phyloP scores from a whole-genome alignment of 2,329 filamentous ascomycete genomes.

The Epichloe typhina region DNA sequence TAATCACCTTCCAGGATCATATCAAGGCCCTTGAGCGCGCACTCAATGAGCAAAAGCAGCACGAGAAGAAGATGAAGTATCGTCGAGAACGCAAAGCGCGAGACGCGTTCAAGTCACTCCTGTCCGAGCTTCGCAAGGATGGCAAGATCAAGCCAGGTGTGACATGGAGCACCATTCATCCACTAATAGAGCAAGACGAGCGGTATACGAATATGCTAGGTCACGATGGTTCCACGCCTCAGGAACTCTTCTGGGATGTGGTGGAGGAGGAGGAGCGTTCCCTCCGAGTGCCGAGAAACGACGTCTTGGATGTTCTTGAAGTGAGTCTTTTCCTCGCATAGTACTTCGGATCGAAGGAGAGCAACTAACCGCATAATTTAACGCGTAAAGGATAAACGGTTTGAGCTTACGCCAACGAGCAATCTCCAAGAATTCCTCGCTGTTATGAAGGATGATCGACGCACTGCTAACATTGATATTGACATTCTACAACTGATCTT shows the following conservation, averaged over 20 bases:
- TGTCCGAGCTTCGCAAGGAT: slow-evolving; percentile 58
- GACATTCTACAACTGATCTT: slow-evolving; percentile 73
- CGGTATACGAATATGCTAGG: slow-evolving; percentile 77
- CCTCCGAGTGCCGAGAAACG: slow-evolving; percentile 67
- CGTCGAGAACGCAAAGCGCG: slow-evolving; percentile 77
- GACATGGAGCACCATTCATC: slow-evolving; percentile 77
- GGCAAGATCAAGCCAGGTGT: slow-evolving; percentile 80
- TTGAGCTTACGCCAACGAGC: slow-evolving; percentile 78
- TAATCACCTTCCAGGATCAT: slow-evolving; percentile 88
- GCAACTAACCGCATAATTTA: slow-evolving; percentile 6
- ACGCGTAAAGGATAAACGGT: slow-evolving; percentile 61
- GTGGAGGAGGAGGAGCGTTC: slow-evolving; percentile 86
- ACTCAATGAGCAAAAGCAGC: slow-evolving; percentile 83
- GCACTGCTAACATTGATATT: slow-evolving; percentile 74
- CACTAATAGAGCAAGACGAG: slow-evolving; percentile 63
- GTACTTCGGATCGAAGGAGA: not conserved
- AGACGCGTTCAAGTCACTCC: slow-evolving; percentile 63
- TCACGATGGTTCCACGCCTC: slow-evolving; percentile 68
- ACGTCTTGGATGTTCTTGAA: slow-evolving; percentile 78
- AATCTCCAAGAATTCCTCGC: slow-evolving; percentile 77
- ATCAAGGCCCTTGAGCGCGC: slow-evolving; percentile 83
- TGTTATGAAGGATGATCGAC: slow-evolving; percentile 72
- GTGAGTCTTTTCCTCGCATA: slow-evolving; percentile 36
- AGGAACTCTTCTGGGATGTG: slow-evolving; percentile 92
- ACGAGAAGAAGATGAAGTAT: slow-evolving; percentile 68